Base-by-base conservation (phyloP, 2,329 filamentous ascomycete species). In the Aspergillus eucalypticola region DNA sequence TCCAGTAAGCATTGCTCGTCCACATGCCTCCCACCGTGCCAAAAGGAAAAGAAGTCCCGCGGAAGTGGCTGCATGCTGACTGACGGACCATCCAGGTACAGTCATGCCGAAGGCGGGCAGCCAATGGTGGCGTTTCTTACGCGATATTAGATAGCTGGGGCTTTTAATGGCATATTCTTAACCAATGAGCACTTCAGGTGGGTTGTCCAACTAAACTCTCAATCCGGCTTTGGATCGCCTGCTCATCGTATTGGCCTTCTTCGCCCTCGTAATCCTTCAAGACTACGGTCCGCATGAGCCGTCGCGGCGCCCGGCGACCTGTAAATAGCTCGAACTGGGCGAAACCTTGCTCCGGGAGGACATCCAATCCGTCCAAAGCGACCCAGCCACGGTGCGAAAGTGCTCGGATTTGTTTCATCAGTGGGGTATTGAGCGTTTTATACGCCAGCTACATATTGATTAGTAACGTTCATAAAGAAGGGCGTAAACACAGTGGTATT, bases 311-410 rank as follows among this genome's bases (percentile, higher is more conserved):
- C n/a, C 73, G 73, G 10, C 73, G 72, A 8, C 75, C 73, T 1
- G 75, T 77, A 49, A 77, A 75, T 2, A 77, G 63, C 52, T 77
- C 75, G 35, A 77, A 77, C 48, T 77, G 75, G 3, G 75, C 75
- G 51, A 77, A 76, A 0, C 75, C 75, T 60, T 77, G 75, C 60
- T 77, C 75, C 2, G 75, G 73, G 5, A 77, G 71, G 13, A 77
- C 72, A 41, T 77, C 75, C 3, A 77, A 73, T 13, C 75, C 75
- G 38, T 77, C 75, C 19, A 76, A 61, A 0, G 74, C 71, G n/a
- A 76, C 72, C 75, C 75, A 77, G 8, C 75, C 74, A 8, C 73
- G 73, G 52, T 74, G 70, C 8, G 72, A 75, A 17, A 73, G 64
- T 5, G 67, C 66, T n/a, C 74, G 73, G 19, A 76, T 75, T 60